phyloP scores from a whole-genome alignment of 2,329 filamentous ascomycete species.

The Ascosphaera apis region DNA sequence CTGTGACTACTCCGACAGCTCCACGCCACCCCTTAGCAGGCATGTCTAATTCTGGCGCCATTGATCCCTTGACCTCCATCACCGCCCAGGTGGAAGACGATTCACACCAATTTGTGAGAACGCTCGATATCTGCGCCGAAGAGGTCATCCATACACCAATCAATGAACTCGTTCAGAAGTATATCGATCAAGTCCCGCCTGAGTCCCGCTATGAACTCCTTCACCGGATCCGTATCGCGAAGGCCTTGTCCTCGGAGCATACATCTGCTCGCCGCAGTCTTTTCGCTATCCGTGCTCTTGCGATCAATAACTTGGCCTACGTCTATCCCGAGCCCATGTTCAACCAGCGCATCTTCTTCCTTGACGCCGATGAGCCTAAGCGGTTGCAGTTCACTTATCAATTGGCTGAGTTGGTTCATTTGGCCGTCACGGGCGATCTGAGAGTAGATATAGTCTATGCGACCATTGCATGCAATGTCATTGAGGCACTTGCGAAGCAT shows the following conservation, averaged over 20 bases:
- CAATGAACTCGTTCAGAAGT: constrained; percentile 12
- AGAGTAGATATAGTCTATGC: constrained; percentile 55
- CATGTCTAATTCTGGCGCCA: no score
- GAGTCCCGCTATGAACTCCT: constrained; percentile 64
- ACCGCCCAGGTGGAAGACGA: constrained; percentile 13
- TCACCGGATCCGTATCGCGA: constrained; percentile 60
- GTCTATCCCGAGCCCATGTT: constrained; percentile 69
- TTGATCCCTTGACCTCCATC: constrained; percentile 34
- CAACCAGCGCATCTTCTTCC: constrained; percentile 60
- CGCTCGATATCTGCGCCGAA: no score
- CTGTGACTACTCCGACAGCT: no score
- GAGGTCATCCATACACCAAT: no score
- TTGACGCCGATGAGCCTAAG: constrained; percentile 74
- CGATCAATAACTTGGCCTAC: constrained; percentile 77
- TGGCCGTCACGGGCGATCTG: constrained; percentile 44
- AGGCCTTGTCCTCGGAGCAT: constrained; percentile 43
- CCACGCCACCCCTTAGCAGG: no score
- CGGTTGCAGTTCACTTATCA: constrained; percentile 80
- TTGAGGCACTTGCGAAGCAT: constrained; percentile 70
- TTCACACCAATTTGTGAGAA: no score
- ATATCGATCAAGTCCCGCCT: constrained; percentile 42
- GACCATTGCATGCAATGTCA: constrained; percentile 53
- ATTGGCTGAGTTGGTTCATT: constrained; percentile 74
- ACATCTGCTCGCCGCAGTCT: constrained; percentile 41
- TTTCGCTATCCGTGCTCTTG: constrained; percentile 59